Conservation (phyloP, 1,284 basidiomycete genomes). For the Rhodotorula sp. region DNA sequence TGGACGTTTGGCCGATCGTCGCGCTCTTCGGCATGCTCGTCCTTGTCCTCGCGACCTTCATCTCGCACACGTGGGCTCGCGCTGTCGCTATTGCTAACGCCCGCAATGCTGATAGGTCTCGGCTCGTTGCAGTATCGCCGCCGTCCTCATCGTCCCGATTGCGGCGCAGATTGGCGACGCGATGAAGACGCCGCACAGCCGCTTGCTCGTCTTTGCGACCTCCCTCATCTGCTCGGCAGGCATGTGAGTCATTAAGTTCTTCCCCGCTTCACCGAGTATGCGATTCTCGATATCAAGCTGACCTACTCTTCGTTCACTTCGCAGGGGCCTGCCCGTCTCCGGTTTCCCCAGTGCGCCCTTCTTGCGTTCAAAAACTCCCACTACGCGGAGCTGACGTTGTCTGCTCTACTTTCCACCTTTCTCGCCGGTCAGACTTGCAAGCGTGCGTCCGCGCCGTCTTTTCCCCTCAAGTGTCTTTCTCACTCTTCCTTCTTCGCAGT, state of each 20-base stretch:
- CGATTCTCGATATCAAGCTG: no score
- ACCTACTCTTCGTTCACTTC: no score
- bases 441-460: background rate
- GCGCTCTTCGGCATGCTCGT: constrained; percentile 78
- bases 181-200: constrained; percentile 65
- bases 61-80: constrained; percentile 69
- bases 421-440: background rate
- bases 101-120: constrained; percentile 1
- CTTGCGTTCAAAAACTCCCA: no score
- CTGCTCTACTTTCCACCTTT: background rate
- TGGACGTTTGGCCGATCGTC: constrained; percentile 76
- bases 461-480: no score
- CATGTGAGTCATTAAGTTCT: constrained; percentile 57
- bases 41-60: constrained; percentile 85
- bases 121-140: constrained; percentile 63
- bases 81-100: no score
- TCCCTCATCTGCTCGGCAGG: constrained; percentile 89
- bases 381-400: background rate
- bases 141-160: constrained; percentile 92
- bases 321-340: no score
- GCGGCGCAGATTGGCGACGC: constrained; percentile 83
- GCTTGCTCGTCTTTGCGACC: constrained; percentile 83
- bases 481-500: constrained; percentile 26
- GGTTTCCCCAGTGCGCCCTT: no score
- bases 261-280: no score